Conservation (phyloP, 2,329 filamentous ascomycete species). For the Aspergillus novofumigatus region DNA sequence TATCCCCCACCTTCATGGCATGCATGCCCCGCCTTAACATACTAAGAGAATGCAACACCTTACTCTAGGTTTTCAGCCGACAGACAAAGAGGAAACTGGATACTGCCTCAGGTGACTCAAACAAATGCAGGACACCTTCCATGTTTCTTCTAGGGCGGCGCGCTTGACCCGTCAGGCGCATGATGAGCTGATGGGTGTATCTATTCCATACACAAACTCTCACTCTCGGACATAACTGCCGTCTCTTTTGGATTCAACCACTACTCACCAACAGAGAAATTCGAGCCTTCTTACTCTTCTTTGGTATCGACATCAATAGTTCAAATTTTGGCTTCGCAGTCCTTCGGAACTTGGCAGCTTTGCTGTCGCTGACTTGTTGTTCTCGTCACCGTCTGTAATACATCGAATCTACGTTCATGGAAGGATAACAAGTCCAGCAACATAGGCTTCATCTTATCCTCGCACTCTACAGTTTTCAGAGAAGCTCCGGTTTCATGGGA, state of each 20-base stretch:
- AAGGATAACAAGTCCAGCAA: too few relatives aligned
- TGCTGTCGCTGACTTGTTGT: slow-evolving; percentile 32
- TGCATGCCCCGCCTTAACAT: not conserved
- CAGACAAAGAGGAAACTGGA: not conserved
- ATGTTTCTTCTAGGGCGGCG: too few relatives aligned
- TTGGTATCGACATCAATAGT: slow-evolving; percentile 56
- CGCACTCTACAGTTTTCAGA: too few relatives aligned
- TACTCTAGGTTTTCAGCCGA: not conserved
- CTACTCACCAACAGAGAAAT: too few relatives aligned
- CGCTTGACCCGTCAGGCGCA: not conserved
- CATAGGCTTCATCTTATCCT: too few relatives aligned
- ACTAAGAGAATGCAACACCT: too few relatives aligned
- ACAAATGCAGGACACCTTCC: not conserved
- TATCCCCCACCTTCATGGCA: not conserved
- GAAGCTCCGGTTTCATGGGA: too few relatives aligned
- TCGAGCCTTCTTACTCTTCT: not conserved
- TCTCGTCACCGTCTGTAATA: too few relatives aligned
- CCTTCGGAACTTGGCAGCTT: too few relatives aligned
- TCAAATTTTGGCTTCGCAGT: slow-evolving; percentile 41
- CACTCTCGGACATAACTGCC: not conserved
- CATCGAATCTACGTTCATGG: too few relatives aligned
- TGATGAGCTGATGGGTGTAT: too few relatives aligned
- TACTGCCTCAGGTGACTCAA: not conserved
- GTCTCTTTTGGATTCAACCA: not conserved
- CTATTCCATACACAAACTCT: not conserved